Base-by-base conservation (phyloP, 2,329 filamentous ascomycete genomes). In the Neopestalotiopsis rosae region DNA sequence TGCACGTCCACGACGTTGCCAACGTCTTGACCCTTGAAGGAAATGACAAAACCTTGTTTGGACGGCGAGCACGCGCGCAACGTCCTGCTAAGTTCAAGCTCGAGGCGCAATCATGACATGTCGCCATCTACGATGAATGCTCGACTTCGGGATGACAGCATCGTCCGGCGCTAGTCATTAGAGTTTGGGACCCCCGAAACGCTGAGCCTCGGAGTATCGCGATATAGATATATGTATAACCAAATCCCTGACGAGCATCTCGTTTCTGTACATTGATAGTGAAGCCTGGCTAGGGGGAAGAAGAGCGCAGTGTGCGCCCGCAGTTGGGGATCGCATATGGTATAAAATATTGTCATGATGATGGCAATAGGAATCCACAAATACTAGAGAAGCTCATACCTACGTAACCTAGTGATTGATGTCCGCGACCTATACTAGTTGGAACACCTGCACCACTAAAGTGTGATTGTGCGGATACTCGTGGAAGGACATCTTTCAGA, bases 21-120 rank as follows among this genome's bases (percentile, higher is more conserved):
- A 52, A 52, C 45, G 45, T 6, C 20, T 17, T 20, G 14, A n/a
- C 20, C 45, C 45, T 38, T 38, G 34, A 10, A 7, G 6, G 17
- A 38, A 20, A 17, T 20, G 7, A 9, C 45, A 52, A 52, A 52
- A 17, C 45, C 9, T n/a, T 14, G 17, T 52, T 49, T 52, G 17
- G 17, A 52, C 34, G 24, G 24, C 10, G 34, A 38, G 34, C 34
- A 20, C 45, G 45, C 20, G 14, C 45, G 42, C 42, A 49, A 49
- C 42, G 45, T 52, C 34, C 6, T 38, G 34, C 34, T 38, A 10
- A 38, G 34, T 10, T 52, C 45, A 10, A 38, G 34, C 34, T 52
- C 45, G 45, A 52, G 45, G 45, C 45, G 45, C 45, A 52, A 52
- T n/a, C 45, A 52, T 52, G 45, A 52, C 45, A 52, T 52, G 17